phyloP scores from a whole-genome alignment of 2,329 filamentous ascomycete genomes.

The Apiospora arundinis region DNA sequence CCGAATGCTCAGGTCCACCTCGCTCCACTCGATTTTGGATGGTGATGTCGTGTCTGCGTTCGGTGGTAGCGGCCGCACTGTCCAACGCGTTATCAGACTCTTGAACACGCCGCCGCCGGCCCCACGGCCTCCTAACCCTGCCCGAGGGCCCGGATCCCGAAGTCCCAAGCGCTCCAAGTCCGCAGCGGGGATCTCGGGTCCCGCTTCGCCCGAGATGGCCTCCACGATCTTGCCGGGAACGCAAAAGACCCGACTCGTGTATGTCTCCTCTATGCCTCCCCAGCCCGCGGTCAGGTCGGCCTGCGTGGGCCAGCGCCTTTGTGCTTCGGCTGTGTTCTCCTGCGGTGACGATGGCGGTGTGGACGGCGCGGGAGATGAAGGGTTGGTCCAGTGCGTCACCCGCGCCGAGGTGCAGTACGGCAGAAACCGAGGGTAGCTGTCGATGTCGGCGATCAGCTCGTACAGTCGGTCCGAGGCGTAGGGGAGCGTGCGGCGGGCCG shows the following conservation, averaged over 20 bases:
- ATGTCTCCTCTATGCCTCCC: constrained; percentile 82
- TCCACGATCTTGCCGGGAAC: constrained; percentile 76
- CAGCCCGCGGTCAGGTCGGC: constrained; percentile 87
- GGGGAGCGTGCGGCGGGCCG: constrained; percentile 76
- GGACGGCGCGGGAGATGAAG: neutral
- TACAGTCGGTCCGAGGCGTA: constrained; percentile 77
- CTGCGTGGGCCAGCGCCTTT: constrained; percentile 70
- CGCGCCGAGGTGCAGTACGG: constrained; percentile 83
- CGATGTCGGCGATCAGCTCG: constrained; percentile 85
- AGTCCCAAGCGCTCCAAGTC: constrained; percentile 41
- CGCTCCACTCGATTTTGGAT: constrained; percentile 59
- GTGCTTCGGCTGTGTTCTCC: neutral
- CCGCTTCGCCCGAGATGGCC: constrained; percentile 70
- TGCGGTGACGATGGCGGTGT: constrained; percentile 24
- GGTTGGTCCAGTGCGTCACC: constrained; percentile 75
- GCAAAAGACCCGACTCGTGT: constrained; percentile 81
- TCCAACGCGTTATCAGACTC: constrained; percentile 74
- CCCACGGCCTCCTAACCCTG: neutral
- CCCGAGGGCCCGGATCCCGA: constrained; percentile 24
- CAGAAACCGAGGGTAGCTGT: constrained; percentile 85
- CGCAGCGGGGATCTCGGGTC: constrained; percentile 47
- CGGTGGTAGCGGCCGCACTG: constrained; percentile 54
- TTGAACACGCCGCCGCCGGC: constrained; percentile 62
- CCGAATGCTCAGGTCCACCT: constrained; percentile 77
- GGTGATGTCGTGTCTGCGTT: constrained; percentile 39